A percentile compares a stretch with the other conserved stretches of the same genome.
Conservation (phyloP, 306 rosid genomes). For the Arachis hypogaea region DNA sequence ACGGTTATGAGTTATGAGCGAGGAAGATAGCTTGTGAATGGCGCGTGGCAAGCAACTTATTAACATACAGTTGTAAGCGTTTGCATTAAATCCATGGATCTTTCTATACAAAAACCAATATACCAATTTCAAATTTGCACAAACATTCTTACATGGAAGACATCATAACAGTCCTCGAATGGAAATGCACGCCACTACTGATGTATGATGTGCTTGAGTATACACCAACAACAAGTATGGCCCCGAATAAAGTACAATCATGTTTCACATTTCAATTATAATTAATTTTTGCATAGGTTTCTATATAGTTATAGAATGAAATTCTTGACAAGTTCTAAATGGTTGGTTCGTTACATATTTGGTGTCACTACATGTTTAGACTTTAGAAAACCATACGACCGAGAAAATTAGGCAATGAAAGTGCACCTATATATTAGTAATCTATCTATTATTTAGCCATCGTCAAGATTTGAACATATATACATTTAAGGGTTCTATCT, state of each 20-base stretch:
- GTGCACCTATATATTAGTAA: too few species aligned
- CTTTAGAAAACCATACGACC: too few species aligned
- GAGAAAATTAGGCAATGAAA: too few species aligned
- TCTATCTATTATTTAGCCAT: too few species aligned
- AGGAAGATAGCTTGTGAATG: neutral
- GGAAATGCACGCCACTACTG: neutral
- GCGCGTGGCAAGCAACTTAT: neutral
- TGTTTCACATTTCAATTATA: slow-evolving; percentile 14
- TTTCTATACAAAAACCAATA: too few species aligned
- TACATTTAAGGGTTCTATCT: too few species aligned
- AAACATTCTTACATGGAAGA: neutral
- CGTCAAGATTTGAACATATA: too few species aligned
- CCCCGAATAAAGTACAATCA: neutral
- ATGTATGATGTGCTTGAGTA: neutral
- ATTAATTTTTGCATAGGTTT: neutral
- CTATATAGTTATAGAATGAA: neutral
- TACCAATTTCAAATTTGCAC: too few species aligned
- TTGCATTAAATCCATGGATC: too few species aligned
- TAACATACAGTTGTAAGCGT: too few species aligned
- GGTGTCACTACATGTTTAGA: neutral
- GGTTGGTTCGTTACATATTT: neutral
- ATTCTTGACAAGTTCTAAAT: neutral
- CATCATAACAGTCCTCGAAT: neutral
- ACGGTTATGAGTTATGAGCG: too few species aligned
- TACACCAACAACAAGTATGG: neutral